These are phyloP conservation scores for Colletotrichum sp. DNA, from an alignment of 2,329 filamentous ascomycete species.

Conservation along the genomic window DNA sequence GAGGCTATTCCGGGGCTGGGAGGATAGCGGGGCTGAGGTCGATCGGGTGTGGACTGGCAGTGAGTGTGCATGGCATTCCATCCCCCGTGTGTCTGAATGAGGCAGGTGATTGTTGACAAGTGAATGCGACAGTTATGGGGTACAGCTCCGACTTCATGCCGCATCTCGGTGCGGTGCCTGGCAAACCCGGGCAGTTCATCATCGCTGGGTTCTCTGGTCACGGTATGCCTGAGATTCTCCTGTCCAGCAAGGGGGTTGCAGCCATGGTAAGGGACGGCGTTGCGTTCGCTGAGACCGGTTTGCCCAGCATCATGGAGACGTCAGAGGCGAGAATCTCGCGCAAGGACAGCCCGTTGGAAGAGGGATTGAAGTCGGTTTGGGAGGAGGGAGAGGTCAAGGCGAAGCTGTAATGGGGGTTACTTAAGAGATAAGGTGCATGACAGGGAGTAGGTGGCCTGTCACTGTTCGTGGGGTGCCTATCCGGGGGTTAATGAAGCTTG, in stretches of 20 bases:
- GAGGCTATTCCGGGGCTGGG: conserved; percentile 49
- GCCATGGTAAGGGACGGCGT: conserved; percentile 38
- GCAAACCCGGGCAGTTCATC: conserved; percentile 42
- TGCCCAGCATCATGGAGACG: conserved; percentile 40
- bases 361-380: not conserved
- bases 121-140: conserved; percentile 41
- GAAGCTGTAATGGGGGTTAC: not conserved
- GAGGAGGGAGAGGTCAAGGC: not conserved
- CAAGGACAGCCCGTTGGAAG: not conserved
- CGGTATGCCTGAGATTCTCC: conserved; percentile 53
- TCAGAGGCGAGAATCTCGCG: conserved; percentile 26
- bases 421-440: not conserved
- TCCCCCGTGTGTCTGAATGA: not conserved
- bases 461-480: not conserved
- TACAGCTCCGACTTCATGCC: conserved; percentile 46
- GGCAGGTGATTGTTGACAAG: not conserved
- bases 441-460: not conserved
- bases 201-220: conserved; percentile 56
- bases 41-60: conserved; percentile 47
- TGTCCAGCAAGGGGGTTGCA: conserved; percentile 42
- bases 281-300: conserved; percentile 36
- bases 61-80: conserved; percentile 21
- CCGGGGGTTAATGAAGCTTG: not conserved
- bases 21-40: conserved; percentile 39
- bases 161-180: conserved; percentile 47